phyloP scores from a whole-genome alignment of 2,329 filamentous ascomycete species.

The Talaromyces sp. region DNA sequence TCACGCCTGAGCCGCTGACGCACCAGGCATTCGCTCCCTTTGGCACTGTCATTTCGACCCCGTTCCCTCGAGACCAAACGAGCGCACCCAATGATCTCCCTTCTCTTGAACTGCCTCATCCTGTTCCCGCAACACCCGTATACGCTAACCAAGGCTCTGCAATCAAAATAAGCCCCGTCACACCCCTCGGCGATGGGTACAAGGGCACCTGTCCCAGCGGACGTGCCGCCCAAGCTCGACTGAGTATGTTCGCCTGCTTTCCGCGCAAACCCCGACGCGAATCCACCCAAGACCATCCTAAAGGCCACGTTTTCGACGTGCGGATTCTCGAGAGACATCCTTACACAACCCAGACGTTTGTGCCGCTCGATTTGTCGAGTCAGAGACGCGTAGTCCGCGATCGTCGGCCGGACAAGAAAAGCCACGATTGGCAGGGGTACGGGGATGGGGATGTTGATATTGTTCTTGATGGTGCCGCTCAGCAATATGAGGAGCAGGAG shows the following conservation, averaged over 20 bases:
- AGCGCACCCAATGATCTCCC: slow-evolving; percentile 40
- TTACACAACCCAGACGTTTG: slow-evolving; percentile 89
- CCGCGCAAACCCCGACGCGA: slow-evolving; percentile 52
- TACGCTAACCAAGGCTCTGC: slow-evolving; percentile 82
- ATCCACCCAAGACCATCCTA: neutral
- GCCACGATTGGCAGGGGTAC: slow-evolving; percentile 8
- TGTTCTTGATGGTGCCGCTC: slow-evolving; percentile 3
- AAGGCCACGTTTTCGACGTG: slow-evolving; percentile 54
- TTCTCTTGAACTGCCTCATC: slow-evolving; percentile 27
- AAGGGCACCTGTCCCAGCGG: slow-evolving; percentile 34
- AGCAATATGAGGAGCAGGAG: slow-evolving; percentile 14
- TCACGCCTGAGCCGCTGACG: slow-evolving; percentile 63
- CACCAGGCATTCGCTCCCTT: slow-evolving; percentile 67
- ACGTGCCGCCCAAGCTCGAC: slow-evolving; percentile 52
- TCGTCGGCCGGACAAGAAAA: slow-evolving; percentile 3
- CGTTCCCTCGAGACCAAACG: slow-evolving; percentile 50
- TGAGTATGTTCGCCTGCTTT: slow-evolving; percentile 87
- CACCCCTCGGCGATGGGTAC: slow-evolving; percentile 68
- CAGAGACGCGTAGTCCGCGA: slow-evolving; percentile 13
- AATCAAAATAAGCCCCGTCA: slow-evolving; percentile 77
- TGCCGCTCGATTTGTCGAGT: slow-evolving; percentile 59
- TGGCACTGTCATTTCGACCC: slow-evolving; percentile 76
- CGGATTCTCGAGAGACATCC: slow-evolving; percentile 82
- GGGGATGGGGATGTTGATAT: slow-evolving; percentile 7
- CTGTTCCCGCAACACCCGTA: slow-evolving; percentile 46